Evolutionary conservation across 805 yeast genomes (phyloP), one percentile per base, ranked within the genome.

Genomic region (Metschnikowia kunwiensis): DNA sequence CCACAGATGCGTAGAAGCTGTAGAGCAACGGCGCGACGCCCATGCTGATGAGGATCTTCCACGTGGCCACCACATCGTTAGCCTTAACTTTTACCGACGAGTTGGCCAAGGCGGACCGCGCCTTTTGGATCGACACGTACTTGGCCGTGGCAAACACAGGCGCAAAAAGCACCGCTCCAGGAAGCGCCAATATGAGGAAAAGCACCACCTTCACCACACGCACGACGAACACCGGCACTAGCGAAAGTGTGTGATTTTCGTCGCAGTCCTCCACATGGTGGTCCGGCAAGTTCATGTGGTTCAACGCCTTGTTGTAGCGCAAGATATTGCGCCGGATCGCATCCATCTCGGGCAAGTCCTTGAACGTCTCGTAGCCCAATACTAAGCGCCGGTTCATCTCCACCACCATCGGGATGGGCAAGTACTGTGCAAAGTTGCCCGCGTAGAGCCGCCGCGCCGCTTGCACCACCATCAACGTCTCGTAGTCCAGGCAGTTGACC

Each of bases 51-150:
- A 93, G 68, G 30, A 93, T 82, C 61, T 93, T 93, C 98, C 98
- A 93, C 1, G 97, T 89, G 2, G 97, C 97, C 42, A 93, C 76
- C 17, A 93, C 97, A 60, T 93, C 98, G 39, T 80, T 82, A 12
- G 95, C 98, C 54, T 80, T 80, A 42, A 93, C 81, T 58, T 93
- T 93, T 15, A 93, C 98, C 0, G 88, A 74, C 0, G 97, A 88
- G 6, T 75, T 81, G 8, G 88, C 89, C 42, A 93, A 69, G 0
- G 97, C 98, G 30, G 77, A 74, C 39, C 62, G 68, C 21, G 91
- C 87, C 60, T 89, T 88, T 40, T 71, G 69, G 28, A 69, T 73
- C 7, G 96, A 85, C 34, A 86, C 83, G 30, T 63, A 64, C 53
- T 85, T 86, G 7, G 96, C 80, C 12, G 84, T 75, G 20, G 86